Evolutionary conservation across 495 filamentous ascomycete species (phyloP).

Genomic region (Rostrohypoxylon terebratum): DNA sequence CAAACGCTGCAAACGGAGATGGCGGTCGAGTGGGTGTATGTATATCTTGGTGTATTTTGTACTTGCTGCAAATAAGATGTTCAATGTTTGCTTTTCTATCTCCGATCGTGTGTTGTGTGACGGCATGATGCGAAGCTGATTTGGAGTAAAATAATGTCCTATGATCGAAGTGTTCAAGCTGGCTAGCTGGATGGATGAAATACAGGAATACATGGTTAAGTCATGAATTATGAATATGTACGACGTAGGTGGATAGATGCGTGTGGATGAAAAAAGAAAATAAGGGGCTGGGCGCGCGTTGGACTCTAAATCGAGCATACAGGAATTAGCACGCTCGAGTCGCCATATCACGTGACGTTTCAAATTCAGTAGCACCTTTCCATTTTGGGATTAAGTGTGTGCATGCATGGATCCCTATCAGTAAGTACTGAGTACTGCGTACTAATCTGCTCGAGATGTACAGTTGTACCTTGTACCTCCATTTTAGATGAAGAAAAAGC

Average conservation of each 20-base stretch:
- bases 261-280: slow-evolving; percentile 30
- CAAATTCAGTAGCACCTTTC: slow-evolving; percentile 23
- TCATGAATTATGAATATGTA: background rate
- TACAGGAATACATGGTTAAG: background rate
- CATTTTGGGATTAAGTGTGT: slow-evolving; percentile 38
- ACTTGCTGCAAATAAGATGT: background rate
- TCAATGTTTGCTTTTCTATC: background rate
- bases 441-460: background rate
- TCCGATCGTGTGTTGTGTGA: background rate
- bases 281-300: slow-evolving; percentile 35
- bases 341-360: slow-evolving; percentile 52
- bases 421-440: too few species aligned
- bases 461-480: background rate
- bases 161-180: background rate
- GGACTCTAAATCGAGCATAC: slow-evolving; percentile 17
- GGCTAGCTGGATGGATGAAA: too few species aligned
- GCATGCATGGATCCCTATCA: slow-evolving; percentile 12
- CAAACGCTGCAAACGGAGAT: background rate
- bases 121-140: background rate
- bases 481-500: slow-evolving; percentile 10
- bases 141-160: background rate
- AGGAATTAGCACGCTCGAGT: slow-evolving; percentile 37
- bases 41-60: slow-evolving; percentile 2
- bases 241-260: too few species aligned
- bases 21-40: background rate